These are phyloP conservation scores for Aurifilum marmelostoma DNA, from an alignment of 2,329 filamentous ascomycete species.

Conservation along the genomic window DNA sequence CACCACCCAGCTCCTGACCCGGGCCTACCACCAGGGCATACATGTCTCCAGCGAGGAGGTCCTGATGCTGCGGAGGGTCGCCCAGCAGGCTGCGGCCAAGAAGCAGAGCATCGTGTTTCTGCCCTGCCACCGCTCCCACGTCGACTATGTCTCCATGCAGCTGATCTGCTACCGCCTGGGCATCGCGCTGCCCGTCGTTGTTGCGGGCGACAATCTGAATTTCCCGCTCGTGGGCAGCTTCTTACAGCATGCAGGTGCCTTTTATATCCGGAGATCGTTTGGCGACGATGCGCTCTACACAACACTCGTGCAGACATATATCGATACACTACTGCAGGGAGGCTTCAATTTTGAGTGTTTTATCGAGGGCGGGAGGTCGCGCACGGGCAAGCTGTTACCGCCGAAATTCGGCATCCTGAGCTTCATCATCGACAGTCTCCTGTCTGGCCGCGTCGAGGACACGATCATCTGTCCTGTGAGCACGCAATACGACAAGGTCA, in stretches of 20 bases:
- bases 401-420: constrained; percentile 95
- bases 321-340: constrained; percentile 86
- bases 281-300: constrained; percentile 89
- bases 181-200: constrained; percentile 84
- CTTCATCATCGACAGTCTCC: constrained; percentile 87
- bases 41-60: constrained; percentile 97
- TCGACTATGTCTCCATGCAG: constrained; percentile 94
- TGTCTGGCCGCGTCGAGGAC: constrained; percentile 87
- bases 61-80: constrained; percentile 77
- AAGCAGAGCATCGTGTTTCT: constrained; percentile 96
- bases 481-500: constrained; percentile 98
- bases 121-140: constrained; percentile 91
- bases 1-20: constrained; percentile 81
- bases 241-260: constrained; percentile 92
- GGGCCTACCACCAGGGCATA: constrained; percentile 96
- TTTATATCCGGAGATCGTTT: constrained; percentile 94
- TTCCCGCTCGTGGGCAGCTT: constrained; percentile 89
- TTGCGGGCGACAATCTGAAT: constrained; percentile 95
- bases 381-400: constrained; percentile 89
- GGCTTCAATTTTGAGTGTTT: constrained; percentile 98
- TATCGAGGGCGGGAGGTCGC: constrained; percentile 89
- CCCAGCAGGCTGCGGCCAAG: constrained; percentile 78
- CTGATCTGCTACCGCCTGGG: constrained; percentile 94
- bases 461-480: constrained; percentile 93
- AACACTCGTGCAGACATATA: constrained; percentile 93